Conservation (phyloP, 108 stramenopile species). For the Ochromonas danica region DNA sequence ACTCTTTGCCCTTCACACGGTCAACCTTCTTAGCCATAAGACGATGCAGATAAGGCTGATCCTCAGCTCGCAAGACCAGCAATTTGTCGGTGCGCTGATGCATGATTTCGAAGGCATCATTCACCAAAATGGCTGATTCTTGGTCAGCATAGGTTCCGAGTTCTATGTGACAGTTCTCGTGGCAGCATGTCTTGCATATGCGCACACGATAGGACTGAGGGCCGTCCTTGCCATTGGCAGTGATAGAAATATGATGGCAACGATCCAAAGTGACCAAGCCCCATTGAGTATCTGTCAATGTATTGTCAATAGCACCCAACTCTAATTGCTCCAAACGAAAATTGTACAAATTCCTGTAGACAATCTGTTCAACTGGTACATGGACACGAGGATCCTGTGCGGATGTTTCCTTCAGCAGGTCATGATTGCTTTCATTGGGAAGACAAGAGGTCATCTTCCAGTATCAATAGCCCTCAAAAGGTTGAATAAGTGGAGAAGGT, state of each 20-base stretch:
- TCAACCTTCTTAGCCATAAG: neutral
- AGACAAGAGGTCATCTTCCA: no score
- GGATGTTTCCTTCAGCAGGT: no score
- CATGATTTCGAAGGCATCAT: constrained; percentile 21
- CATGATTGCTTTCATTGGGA: no score
- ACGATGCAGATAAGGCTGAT: neutral
- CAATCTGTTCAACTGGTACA: no score
- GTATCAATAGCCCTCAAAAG: no score
- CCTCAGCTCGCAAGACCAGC: neutral
- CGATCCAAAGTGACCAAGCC: neutral
- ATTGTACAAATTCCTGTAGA: neutral
- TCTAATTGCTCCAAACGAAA: neutral
- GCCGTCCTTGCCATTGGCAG: neutral
- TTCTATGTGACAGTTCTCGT: neutral
- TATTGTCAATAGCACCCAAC: neutral
- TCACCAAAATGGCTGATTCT: constrained; percentile 32
- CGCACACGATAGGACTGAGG: neutral
- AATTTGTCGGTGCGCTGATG: neutral
- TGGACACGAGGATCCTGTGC: no score
- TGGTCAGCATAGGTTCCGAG: constrained; percentile 20
- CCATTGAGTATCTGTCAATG: neutral
- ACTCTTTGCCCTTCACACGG: neutral
- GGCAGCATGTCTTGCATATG: constrained; percentile 18
- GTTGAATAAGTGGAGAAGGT: no score
- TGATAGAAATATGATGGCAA: constrained; percentile 1